A percentile compares a stretch with the other conserved stretches of the same genome.
These are phyloP conservation scores for Obba rivulosa DNA, from an alignment of 768 basidiomycete species.

Conservation along the genomic window DNA sequence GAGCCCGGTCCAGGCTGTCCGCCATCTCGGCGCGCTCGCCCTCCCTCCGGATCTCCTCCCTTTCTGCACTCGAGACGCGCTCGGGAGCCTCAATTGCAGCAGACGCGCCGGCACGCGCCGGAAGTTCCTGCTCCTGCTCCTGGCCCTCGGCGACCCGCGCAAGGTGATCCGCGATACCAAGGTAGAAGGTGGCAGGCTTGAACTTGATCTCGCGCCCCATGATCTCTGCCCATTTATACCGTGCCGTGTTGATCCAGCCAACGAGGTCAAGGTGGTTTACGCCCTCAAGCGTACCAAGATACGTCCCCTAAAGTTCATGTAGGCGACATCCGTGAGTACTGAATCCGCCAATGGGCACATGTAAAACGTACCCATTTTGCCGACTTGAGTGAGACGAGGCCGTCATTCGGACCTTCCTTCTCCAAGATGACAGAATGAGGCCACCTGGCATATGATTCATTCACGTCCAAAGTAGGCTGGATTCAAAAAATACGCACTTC, in stretches of 20 bases:
- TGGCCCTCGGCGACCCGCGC: constrained; percentile 72
- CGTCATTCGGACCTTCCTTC: constrained; percentile 92
- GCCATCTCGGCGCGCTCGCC: constrained; percentile 24
- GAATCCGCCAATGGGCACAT: constrained; percentile 2
- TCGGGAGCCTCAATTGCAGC: neutral
- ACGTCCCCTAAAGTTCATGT: constrained; percentile 73
- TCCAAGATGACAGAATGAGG: constrained; percentile 77
- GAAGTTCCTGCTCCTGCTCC: constrained; percentile 2
- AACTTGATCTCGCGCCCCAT: constrained; percentile 88
- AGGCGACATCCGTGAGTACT: constrained; percentile 13
- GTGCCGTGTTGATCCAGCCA: constrained; percentile 88
- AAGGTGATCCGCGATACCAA: constrained; percentile 74
- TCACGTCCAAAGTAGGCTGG: neutral
- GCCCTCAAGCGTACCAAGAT: constrained; percentile 84
- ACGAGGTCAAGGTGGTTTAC: constrained; percentile 93
- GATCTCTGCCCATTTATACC: constrained; percentile 87
- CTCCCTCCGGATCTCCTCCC: constrained; percentile 16
- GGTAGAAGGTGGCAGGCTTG: constrained; percentile 88
- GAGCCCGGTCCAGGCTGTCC: constrained; percentile 20
- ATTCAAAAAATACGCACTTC: constrained; percentile 37
- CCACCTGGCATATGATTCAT: constrained; percentile 31
- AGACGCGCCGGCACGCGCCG: neutral
- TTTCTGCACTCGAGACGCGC: neutral
- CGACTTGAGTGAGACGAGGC: constrained; percentile 83
- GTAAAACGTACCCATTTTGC: constrained; percentile 65